phyloP scores from a whole-genome alignment of 1,139 yeast genomes.

The Sugiyamaella pinicola region DNA sequence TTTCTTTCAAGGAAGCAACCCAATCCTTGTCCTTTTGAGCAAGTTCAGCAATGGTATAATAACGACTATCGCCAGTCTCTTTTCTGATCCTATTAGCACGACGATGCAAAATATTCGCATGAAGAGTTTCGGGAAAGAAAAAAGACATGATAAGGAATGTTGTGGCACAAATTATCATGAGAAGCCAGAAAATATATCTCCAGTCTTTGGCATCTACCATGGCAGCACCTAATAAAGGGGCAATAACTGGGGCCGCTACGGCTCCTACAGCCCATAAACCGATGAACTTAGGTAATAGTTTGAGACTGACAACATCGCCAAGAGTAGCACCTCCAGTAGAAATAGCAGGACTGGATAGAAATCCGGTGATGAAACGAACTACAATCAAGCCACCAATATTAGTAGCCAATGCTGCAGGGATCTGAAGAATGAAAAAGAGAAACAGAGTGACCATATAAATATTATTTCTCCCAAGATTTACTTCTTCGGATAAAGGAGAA shows the following conservation, averaged over 20 bases:
- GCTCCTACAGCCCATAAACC: slow-evolving; percentile 56
- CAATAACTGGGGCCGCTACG: slow-evolving; percentile 59
- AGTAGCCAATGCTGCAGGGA: slow-evolving; percentile 49
- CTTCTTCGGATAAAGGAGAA: slow-evolving; percentile 56
- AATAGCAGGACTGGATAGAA: slow-evolving; percentile 78
- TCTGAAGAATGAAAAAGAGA: slow-evolving; percentile 56
- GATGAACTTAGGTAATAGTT: slow-evolving; percentile 40
- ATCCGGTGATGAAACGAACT: slow-evolving; percentile 74
- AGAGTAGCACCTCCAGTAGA: slow-evolving; percentile 86
- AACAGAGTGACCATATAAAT: slow-evolving; percentile 57
- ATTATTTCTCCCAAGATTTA: slow-evolving; percentile 54
- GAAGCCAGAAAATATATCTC: slow-evolving; percentile 53
- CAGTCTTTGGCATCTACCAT: slow-evolving; percentile 43
- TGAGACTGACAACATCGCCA: slow-evolving; percentile 50
- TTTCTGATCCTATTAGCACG: slow-evolving; percentile 52
- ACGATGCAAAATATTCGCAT: slow-evolving; percentile 49
- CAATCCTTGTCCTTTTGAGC: slow-evolving; percentile 18
- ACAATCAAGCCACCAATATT: slow-evolving; percentile 55
- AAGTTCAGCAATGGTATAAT: slow-evolving; percentile 33
- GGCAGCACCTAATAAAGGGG: slow-evolving; percentile 67
- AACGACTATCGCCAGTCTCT: slow-evolving; percentile 52
- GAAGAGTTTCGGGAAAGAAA: slow-evolving; percentile 56
- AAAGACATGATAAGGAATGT: slow-evolving; percentile 43
- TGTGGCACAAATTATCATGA: slow-evolving; percentile 46
- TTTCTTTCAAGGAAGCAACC: slow-evolving; percentile 43